phyloP scores from a whole-genome alignment of 169 alveolate species.

The Babesia bigemina region DNA sequence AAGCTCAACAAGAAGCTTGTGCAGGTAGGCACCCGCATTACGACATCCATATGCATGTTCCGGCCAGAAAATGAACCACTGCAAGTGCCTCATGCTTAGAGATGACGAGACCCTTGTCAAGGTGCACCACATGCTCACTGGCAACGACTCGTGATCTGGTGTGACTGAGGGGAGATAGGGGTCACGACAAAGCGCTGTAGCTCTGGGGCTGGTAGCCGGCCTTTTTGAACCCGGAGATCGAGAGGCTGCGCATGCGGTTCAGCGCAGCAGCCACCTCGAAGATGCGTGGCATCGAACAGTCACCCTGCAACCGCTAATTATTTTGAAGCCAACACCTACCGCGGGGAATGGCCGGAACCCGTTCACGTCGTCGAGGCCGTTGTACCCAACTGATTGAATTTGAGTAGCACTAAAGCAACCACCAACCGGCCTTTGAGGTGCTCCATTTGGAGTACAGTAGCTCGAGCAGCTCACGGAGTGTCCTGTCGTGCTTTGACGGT shows the following conservation, averaged over 20 bases:
- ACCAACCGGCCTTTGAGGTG: background rate
- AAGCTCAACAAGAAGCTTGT: slow-evolving; percentile 41
- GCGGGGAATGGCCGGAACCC: slow-evolving; percentile 65
- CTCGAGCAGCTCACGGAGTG: slow-evolving; percentile 55
- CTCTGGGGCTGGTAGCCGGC: slow-evolving; percentile 16
- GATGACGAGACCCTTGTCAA: slow-evolving; percentile 52
- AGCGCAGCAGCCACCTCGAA: slow-evolving; percentile 69
- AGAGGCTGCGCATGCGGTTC: slow-evolving; percentile 46
- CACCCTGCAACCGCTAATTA: slow-evolving; percentile 42
- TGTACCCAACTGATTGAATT: slow-evolving; percentile 28
- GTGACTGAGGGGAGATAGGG: too few relatives aligned
- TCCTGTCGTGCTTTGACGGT: slow-evolving; percentile 1
- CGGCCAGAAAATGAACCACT: slow-evolving; percentile 40
- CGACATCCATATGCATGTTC: background rate
- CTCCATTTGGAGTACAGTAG: slow-evolving; percentile 48
- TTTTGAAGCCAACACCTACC: slow-evolving; percentile 13
- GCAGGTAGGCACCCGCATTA: slow-evolving; percentile 3
- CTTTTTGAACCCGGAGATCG: slow-evolving; percentile 23
- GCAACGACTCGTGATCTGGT: slow-evolving; percentile 8
- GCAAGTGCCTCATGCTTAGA: slow-evolving; percentile 36
- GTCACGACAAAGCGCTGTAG: background rate
- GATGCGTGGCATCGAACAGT: slow-evolving; percentile 67
- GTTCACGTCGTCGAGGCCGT: slow-evolving; percentile 63
- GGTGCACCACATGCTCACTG: slow-evolving; percentile 49
- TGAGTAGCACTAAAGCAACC: background rate